phyloP scores from a whole-genome alignment of 148 eudicot genomes.

The Bassia scoparia region DNA sequence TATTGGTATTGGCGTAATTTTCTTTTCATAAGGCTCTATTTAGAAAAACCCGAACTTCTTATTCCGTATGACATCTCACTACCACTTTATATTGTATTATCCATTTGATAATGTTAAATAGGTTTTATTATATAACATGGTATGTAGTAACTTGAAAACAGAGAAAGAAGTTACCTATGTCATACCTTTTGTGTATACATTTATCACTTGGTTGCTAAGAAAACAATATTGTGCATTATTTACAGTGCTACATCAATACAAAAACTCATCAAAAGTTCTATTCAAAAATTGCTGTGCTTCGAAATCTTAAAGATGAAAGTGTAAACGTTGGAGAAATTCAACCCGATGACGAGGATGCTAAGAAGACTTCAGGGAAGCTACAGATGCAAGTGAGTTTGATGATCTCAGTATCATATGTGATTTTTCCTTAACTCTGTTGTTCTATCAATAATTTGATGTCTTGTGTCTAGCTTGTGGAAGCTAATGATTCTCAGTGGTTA shows the following conservation, averaged over 20 bases:
- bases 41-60: too few relatives aligned
- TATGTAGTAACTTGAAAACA: background rate
- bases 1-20: too few relatives aligned
- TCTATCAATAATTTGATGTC: conserved; percentile 19
- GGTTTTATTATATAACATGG: background rate
- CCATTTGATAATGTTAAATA: background rate
- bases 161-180: background rate
- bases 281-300: conserved; percentile 46
- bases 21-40: too few relatives aligned
- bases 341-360: conserved; percentile 11
- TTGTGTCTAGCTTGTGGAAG: conserved; percentile 23
- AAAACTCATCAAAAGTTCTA: conserved; percentile 46
- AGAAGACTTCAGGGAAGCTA: conserved; percentile 27
- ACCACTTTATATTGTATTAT: background rate
- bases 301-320: conserved; percentile 26
- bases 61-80: too few relatives aligned
- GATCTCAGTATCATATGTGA: conserved; percentile 3
- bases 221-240: background rate
- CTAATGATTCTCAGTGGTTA: conserved; percentile 46
- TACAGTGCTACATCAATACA: conserved; percentile 48
- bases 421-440: conserved; percentile 9
- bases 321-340: conserved; percentile 20
- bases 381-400: conserved; percentile 41
- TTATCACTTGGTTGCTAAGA: background rate
- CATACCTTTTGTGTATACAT: background rate